Conservation (phyloP, 257 asterid species). For the Capsicum chinense region DNA sequence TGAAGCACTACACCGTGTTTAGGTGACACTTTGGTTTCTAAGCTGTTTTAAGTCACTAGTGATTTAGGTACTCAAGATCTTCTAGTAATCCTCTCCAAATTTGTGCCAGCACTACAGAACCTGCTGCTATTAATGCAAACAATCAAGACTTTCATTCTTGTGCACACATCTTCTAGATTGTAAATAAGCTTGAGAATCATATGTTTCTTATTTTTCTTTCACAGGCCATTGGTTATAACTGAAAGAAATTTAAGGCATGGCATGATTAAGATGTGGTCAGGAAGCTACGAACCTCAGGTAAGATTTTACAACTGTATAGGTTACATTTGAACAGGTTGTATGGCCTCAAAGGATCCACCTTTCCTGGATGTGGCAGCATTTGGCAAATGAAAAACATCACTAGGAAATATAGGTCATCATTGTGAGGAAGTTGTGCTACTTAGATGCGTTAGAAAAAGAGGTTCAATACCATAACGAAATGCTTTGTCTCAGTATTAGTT, state of each 20-base stretch:
- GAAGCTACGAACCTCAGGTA: conserved; percentile 38
- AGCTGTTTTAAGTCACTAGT: background rate
- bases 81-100: conserved; percentile 21
- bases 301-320: background rate
- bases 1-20: background rate
- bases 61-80: background rate
- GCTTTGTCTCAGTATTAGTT: conserved; percentile 1
- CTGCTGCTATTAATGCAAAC: conserved; percentile 9
- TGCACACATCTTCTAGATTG: background rate
- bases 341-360: background rate
- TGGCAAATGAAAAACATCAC: background rate
- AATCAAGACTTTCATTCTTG: conserved; percentile 10
- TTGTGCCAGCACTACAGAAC: background rate
- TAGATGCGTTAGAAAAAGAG: background rate
- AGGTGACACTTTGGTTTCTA: background rate
- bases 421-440: background rate
- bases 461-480: background rate
- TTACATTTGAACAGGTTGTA: background rate
- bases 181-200: background rate
- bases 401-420: conserved; percentile 7
- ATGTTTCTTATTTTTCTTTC: conserved; percentile 24
- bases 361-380: conserved; percentile 27
- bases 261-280: conserved; percentile 24
- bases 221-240: conserved; percentile 57
- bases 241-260: conserved; percentile 33